Percentiles rank a stretch among this genome's conserved stretches.
phyloP scores from a whole-genome alignment of 129 eudicot genomes.

The Daucus carota region DNA sequence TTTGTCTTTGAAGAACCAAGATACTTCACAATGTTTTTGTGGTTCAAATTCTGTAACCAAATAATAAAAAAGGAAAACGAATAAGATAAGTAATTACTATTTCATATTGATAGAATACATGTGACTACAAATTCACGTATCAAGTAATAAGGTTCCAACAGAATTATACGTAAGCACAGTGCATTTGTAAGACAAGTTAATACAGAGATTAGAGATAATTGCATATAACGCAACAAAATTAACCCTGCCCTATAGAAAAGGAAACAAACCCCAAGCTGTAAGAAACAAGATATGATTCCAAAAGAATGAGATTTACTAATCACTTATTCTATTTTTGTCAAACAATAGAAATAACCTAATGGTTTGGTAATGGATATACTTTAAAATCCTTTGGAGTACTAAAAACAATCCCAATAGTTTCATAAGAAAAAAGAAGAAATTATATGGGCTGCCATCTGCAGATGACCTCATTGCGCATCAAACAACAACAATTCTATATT shows the following conservation, averaged over 20 bases:
- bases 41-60: constrained; percentile 41
- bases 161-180: not conserved
- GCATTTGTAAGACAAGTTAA: not conserved
- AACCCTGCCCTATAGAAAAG: not conserved
- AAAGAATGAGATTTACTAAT: no score
- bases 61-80: not conserved
- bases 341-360: no score
- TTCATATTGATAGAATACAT: not conserved
- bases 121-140: not conserved
- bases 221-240: not conserved
- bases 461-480: not conserved
- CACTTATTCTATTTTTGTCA: no score
- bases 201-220: not conserved
- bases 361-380: no score
- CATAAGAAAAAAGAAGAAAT: no score
- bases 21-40: constrained; percentile 72
- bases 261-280: not conserved
- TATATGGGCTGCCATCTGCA: not conserved
- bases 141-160: not conserved
- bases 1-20: constrained; percentile 92
- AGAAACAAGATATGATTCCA: no score
- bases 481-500: not conserved
- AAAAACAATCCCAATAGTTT: not conserved
- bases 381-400: no score
- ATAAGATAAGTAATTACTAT: not conserved